These are phyloP conservation scores for Stylonectria norvegica DNA, from an alignment of 2,329 filamentous ascomycete genomes.

Conservation along the genomic window DNA sequence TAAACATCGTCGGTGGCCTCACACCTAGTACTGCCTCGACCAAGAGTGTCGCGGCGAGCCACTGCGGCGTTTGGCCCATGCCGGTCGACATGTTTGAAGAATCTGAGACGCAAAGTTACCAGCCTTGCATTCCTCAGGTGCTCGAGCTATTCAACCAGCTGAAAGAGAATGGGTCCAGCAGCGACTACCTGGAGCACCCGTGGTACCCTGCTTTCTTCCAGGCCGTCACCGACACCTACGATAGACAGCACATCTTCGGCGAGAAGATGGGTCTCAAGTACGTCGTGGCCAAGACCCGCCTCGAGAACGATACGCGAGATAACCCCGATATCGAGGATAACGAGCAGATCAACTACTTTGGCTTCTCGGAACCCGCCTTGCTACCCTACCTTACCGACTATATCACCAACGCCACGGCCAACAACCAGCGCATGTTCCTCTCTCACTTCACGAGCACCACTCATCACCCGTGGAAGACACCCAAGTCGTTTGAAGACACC, in stretches of 20 bases:
- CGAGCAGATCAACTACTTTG: slow-evolving; percentile 35
- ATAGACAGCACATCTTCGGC: slow-evolving; percentile 34
- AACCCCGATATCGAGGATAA: too few species aligned
- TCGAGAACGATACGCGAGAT: slow-evolving; percentile 22
- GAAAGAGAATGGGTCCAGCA: slow-evolving; percentile 16
- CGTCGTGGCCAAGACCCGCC: slow-evolving; percentile 29
- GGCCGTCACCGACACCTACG: slow-evolving; percentile 33
- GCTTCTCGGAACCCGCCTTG: slow-evolving; percentile 31
- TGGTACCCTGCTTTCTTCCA: slow-evolving; percentile 35
- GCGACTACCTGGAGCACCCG: slow-evolving; percentile 27
- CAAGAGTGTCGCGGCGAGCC: slow-evolving; percentile 41
- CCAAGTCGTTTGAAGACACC: too few species aligned
- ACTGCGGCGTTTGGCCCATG: slow-evolving; percentile 43
- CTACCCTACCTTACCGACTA: slow-evolving; percentile 32
- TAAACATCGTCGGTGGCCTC: slow-evolving; percentile 39
- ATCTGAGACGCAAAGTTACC: slow-evolving; percentile 39
- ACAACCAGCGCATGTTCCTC: slow-evolving; percentile 35
- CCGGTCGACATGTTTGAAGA: slow-evolving; percentile 43
- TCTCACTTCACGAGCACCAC: slow-evolving; percentile 37
- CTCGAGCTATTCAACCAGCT: slow-evolving; percentile 33
- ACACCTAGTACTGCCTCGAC: slow-evolving; percentile 43
- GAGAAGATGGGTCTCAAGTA: slow-evolving; percentile 31
- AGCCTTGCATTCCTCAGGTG: slow-evolving; percentile 43
- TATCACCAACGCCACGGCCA: slow-evolving; percentile 31
- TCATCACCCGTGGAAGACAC: slow-evolving; percentile 32